Evolutionary conservation across 306 rosid species (phyloP).

Genomic region (Neltuma alba): DNA sequence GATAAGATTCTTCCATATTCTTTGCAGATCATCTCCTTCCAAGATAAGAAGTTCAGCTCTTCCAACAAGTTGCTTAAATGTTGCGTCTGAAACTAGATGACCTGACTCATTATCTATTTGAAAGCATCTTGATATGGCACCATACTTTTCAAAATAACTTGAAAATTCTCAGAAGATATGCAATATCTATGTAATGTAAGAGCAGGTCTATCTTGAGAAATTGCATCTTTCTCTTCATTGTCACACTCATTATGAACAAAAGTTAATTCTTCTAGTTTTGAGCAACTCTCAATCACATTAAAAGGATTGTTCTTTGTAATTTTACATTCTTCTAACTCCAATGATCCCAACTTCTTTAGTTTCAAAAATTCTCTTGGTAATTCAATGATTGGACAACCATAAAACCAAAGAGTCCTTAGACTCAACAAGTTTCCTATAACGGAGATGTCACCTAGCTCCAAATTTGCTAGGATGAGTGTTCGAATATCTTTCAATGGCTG

Average conservation of each 20-base stretch:
- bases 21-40: neutral
- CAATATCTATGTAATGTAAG: constrained; percentile 28
- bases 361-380: neutral
- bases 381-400: constrained; percentile 10
- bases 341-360: constrained; percentile 22
- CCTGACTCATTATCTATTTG: neutral
- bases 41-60: constrained; percentile 15
- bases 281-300: constrained; percentile 27
- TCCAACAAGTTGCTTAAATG: neutral
- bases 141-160: neutral
- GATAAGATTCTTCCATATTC: constrained; percentile 23
- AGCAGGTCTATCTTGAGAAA: neutral
- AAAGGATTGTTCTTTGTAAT: constrained; percentile 13
- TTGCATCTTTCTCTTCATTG: neutral
- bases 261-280: constrained; percentile 32
- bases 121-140: neutral
- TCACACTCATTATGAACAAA: neutral
- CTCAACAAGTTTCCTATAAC: constrained; percentile 4
- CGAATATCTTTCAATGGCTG: constrained; percentile 1
- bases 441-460: constrained; percentile 13
- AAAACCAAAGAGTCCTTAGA: constrained; percentile 21
- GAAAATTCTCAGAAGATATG: neutral
- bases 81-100: neutral
- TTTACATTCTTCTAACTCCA: constrained; percentile 12
- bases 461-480: rapidly evolving